Percentiles rank a stretch among this genome's conserved stretches.
Evolutionary conservation across 2,329 filamentous ascomycete genomes (phyloP).

Genomic region (Sporothrix variecibatus): DNA sequence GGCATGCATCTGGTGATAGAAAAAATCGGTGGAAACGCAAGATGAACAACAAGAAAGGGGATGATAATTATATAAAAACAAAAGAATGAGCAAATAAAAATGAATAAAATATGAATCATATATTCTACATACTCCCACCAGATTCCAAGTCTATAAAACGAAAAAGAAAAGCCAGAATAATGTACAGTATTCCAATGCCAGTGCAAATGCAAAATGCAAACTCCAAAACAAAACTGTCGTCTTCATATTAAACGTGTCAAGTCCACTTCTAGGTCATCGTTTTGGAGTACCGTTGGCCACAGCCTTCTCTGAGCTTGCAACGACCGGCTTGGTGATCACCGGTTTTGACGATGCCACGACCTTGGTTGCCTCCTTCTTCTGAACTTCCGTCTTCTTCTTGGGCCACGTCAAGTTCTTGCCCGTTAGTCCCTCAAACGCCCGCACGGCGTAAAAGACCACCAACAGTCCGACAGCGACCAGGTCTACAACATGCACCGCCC

Average conservation of each 20-base stretch:
- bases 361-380: background rate
- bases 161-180: background rate
- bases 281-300: background rate
- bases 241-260: background rate
- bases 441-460: constrained; percentile 31
- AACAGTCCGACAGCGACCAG: constrained; percentile 46
- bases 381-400: background rate
- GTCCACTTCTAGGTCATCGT: background rate
- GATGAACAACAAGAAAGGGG: background rate
- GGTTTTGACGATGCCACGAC: background rate
- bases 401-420: background rate
- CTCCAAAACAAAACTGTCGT: background rate
- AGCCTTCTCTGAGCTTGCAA: background rate
- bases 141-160: background rate
- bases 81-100: background rate
- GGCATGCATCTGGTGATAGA: constrained; percentile 16
- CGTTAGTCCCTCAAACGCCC: constrained; percentile 32
- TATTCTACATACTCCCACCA: background rate
- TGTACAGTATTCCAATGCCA: background rate
- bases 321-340: background rate
- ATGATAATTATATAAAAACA: background rate
- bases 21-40: background rate
- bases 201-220: background rate
- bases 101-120: background rate
- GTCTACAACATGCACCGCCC: constrained; percentile 79